Evolutionary conservation across 2,329 filamentous ascomycete genomes (phyloP).

Genomic region (Aureobasidium sp.): DNA sequence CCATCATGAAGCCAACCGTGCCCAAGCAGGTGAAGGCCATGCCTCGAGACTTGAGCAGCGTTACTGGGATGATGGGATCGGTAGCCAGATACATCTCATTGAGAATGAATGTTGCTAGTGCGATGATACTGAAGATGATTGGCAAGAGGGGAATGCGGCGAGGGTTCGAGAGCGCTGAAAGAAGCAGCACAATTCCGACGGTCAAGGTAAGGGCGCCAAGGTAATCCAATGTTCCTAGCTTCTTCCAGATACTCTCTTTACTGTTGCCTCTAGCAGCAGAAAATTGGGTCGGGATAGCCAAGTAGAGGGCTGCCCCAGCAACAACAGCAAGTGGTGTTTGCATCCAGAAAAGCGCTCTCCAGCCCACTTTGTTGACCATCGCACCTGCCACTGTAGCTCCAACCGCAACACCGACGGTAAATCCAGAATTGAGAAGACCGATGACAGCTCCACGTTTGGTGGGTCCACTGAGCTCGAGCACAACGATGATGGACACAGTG

Average conservation of each 20-base stretch:
- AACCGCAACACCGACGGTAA: constrained; percentile 62
- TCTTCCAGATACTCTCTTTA: constrained; percentile 40
- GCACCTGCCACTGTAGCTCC: constrained; percentile 64
- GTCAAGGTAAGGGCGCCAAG: constrained; percentile 59
- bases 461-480: constrained; percentile 63
- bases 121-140: constrained; percentile 50
- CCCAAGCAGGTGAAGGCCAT: constrained; percentile 65
- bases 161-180: constrained; percentile 60
- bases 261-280: constrained; percentile 25
- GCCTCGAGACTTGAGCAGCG: constrained; percentile 60
- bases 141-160: constrained; percentile 51
- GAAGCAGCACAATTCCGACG: constrained; percentile 59
- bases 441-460: constrained; percentile 64
- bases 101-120: constrained; percentile 50
- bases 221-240: constrained; percentile 62
- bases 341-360: constrained; percentile 65
- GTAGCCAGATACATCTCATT: constrained; percentile 56
- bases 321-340: constrained; percentile 59
- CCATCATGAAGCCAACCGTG: constrained; percentile 70
- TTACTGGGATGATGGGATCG: constrained; percentile 68
- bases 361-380: constrained; percentile 56
- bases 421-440: constrained; percentile 63
- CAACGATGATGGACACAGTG: constrained; percentile 64
- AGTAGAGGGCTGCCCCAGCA: constrained; percentile 53
- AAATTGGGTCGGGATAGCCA: constrained; percentile 52